phyloP scores from a whole-genome alignment of 2,329 filamentous ascomycete genomes.

The Fusarium equiseti region DNA sequence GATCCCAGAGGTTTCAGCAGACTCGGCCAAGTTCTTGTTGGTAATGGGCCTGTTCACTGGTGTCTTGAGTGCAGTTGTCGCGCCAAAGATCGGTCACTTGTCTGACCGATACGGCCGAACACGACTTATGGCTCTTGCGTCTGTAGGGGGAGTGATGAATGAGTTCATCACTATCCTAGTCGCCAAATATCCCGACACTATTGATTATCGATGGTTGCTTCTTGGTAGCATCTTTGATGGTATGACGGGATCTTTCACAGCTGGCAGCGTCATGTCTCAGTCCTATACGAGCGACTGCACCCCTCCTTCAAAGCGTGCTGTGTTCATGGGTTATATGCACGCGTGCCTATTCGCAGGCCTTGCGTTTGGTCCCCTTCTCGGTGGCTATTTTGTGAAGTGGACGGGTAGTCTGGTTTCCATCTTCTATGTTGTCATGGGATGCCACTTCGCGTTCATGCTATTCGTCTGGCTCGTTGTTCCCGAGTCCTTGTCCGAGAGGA shows the following conservation, averaged over 20 bases:
- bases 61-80: conserved; percentile 80
- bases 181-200: conserved; percentile 76
- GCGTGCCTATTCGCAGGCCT: conserved; percentile 91
- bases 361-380: conserved; percentile 84
- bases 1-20: conserved; percentile 80
- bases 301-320: conserved; percentile 79
- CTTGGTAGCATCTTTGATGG: conserved; percentile 84
- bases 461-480: conserved; percentile 80
- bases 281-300: conserved; percentile 94
- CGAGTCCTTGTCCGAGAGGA: conserved; percentile 82
- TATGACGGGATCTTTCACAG: conserved; percentile 87
- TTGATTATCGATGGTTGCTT: conserved; percentile 84
- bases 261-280: conserved; percentile 79
- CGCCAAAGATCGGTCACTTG: conserved; percentile 84
- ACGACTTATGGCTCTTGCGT: conserved; percentile 77
- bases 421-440: conserved; percentile 83
- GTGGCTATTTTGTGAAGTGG: conserved; percentile 81
- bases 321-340: conserved; percentile 90
- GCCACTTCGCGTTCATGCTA: conserved; percentile 79
- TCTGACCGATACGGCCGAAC: conserved; percentile 90
- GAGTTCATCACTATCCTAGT: conserved; percentile 85
- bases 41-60: conserved; percentile 81
- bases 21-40: conserved; percentile 82
- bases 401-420: conserved; percentile 82
- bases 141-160: conserved; percentile 77